phyloP scores from a whole-genome alignment of 2,329 filamentous ascomycete species.

The Trichoderma semiorbis region DNA sequence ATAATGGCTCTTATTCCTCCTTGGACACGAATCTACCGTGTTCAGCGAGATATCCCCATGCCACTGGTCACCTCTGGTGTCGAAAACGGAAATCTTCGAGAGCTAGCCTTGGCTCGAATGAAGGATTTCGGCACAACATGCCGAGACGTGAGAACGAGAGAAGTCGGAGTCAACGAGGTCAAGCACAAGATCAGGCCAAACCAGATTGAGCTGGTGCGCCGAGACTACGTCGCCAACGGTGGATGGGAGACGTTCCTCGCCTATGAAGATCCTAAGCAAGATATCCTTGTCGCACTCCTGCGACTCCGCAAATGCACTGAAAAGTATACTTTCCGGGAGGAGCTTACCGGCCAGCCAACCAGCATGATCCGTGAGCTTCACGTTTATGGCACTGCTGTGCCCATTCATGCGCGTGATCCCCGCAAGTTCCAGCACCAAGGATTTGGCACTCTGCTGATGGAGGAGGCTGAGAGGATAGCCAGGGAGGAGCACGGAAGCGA shows the following conservation, averaged over 20 bases:
- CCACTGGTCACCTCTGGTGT: conserved; percentile 97
- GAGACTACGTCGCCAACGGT: conserved; percentile 92
- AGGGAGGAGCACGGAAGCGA: conserved; percentile 87
- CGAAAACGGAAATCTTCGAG: conserved; percentile 93
- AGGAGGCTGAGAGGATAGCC: conserved; percentile 94
- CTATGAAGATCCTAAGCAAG: conserved; percentile 97
- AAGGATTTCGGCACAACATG: conserved; percentile 98
- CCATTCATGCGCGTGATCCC: conserved; percentile 89
- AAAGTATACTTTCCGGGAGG: conserved; percentile 87
- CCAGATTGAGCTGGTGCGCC: conserved; percentile 89
- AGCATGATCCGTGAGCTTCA: conserved; percentile 92
- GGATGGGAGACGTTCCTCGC: conserved; percentile 99
- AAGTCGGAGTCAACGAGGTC: conserved; percentile 98
- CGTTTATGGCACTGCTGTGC: conserved; percentile 96
- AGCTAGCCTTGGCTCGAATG: conserved; percentile 93
- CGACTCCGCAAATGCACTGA: conserved; percentile 85
- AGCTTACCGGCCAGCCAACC: conserved; percentile 80
- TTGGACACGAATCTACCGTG: conserved; percentile 97
- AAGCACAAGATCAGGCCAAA: conserved; percentile 98
- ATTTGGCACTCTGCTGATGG: conserved; percentile 94
- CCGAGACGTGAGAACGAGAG: conserved; percentile 90
- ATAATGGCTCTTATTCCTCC: conserved; percentile 92
- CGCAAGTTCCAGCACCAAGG: conserved; percentile 98
- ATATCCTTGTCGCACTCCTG: conserved; percentile 89
- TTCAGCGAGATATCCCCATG: conserved; percentile 99